Percentiles rank a stretch among this genome's conserved stretches.
Conservation (phyloP, 805 yeast genomes). For the Metschnikowia lochheadii region DNA sequence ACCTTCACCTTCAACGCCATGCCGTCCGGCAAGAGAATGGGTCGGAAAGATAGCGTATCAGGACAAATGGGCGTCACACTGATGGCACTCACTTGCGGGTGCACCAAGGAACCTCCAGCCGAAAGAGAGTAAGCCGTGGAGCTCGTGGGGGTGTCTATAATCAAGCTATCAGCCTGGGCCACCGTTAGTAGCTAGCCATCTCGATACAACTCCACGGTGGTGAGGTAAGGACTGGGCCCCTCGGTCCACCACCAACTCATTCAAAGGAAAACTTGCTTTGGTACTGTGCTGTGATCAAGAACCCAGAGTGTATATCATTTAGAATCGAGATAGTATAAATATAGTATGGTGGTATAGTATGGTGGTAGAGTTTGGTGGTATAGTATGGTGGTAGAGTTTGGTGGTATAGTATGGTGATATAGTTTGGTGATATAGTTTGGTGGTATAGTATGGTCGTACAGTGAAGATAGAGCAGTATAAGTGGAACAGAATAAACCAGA, state of each 20-base stretch:
- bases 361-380: too few relatives aligned
- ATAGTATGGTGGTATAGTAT: too few relatives aligned
- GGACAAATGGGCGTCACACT: slow-evolving; percentile 96
- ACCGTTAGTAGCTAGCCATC: slow-evolving; percentile 80
- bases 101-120: slow-evolving; percentile 94
- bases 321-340: too few relatives aligned
- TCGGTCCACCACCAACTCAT: slow-evolving; percentile 86
- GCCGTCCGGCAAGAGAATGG: slow-evolving; percentile 89
- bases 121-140: slow-evolving; percentile 93
- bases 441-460: too few relatives aligned
- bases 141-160: slow-evolving; percentile 92
- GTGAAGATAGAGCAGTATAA: too few relatives aligned
- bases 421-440: too few relatives aligned
- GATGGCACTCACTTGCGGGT: slow-evolving; percentile 89
- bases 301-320: too few relatives aligned
- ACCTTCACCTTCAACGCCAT: slow-evolving; percentile 80
- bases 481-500: too few relatives aligned
- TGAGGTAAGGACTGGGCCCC: slow-evolving; percentile 93
- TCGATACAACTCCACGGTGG: slow-evolving; percentile 85
- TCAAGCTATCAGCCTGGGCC: slow-evolving; percentile 92
- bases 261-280: too few relatives aligned
- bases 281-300: too few relatives aligned
- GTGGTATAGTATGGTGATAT: too few relatives aligned
- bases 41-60: slow-evolving; percentile 88
- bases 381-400: too few relatives aligned